Conservation (phyloP, 768 basidiomycete species). For the Boletus vinaceobasis region DNA sequence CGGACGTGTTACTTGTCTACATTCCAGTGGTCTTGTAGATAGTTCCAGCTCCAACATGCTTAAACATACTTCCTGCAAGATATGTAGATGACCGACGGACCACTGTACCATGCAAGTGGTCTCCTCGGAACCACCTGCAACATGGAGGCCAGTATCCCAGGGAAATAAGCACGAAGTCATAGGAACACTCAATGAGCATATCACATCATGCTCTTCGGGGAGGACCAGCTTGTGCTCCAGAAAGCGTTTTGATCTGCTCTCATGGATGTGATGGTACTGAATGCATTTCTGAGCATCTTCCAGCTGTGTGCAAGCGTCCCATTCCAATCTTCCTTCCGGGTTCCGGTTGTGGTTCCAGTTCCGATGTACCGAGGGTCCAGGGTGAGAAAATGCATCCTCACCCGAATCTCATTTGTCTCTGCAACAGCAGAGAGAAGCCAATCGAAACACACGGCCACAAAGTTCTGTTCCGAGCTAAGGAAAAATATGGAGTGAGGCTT, state of each 20-base stretch:
- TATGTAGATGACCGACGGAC: conserved; percentile 7
- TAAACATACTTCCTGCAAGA: not conserved
- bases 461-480: conserved; percentile 1
- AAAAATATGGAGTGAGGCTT: conserved; percentile 8
- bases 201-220: no score
- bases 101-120: conserved; percentile 8
- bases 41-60: conserved; percentile 1
- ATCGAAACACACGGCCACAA: not conserved
- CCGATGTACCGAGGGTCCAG: no score
- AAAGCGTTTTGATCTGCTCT: no score
- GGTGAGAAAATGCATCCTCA: not conserved
- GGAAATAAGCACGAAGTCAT: no score
- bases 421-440: not conserved
- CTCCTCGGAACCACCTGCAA: conserved; percentile 13
- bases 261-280: no score
- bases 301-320: no score
- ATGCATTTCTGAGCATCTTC: no score
- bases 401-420: not conserved
- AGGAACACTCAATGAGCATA: not conserved
- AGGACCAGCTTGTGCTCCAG: no score
- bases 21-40: conserved; percentile 1
- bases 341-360: no score
- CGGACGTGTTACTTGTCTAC: not conserved
- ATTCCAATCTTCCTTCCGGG: no score
- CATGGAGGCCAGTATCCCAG: no score